Conservation (phyloP, 176 grass and related monocot species). For the Bolboschoenus planiculmis region DNA sequence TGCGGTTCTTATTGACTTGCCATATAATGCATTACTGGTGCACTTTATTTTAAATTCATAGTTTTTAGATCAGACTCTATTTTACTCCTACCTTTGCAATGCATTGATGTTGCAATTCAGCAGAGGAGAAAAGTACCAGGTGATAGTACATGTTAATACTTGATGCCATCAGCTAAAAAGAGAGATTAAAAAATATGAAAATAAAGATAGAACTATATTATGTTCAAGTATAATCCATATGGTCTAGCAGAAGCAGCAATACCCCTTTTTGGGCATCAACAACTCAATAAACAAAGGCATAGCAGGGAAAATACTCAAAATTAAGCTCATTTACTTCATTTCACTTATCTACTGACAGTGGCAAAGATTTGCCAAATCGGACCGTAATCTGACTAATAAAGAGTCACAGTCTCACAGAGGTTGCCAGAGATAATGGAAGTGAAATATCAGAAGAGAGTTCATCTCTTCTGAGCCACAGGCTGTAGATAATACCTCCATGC, state of each 20-base stretch:
- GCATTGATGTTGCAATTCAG: neutral
- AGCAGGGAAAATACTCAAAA: neutral
- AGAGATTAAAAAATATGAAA: neutral
- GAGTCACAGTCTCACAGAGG: neutral
- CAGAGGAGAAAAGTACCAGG: neutral
- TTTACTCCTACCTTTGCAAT: neutral
- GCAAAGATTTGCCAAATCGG: neutral
- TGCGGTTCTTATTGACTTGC: neutral
- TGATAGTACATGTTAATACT: neutral
- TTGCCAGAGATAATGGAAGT: neutral
- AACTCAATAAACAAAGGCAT: neutral
- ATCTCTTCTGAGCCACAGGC: conserved; percentile 7
- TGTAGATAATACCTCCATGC: neutral
- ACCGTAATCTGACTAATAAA: neutral
- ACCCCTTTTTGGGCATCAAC: neutral
- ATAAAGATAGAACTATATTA: neutral
- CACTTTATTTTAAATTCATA: neutral
- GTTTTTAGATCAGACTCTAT: neutral
- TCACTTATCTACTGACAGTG: no score
- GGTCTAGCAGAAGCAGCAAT: neutral
- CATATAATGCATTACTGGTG: neutral
- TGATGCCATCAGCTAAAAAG: neutral
- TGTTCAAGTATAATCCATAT: neutral
- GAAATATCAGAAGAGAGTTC: no score
- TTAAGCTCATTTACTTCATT: neutral